Base-by-base conservation (phyloP, 331 rosid species). In the Dryas integrifolia region DNA sequence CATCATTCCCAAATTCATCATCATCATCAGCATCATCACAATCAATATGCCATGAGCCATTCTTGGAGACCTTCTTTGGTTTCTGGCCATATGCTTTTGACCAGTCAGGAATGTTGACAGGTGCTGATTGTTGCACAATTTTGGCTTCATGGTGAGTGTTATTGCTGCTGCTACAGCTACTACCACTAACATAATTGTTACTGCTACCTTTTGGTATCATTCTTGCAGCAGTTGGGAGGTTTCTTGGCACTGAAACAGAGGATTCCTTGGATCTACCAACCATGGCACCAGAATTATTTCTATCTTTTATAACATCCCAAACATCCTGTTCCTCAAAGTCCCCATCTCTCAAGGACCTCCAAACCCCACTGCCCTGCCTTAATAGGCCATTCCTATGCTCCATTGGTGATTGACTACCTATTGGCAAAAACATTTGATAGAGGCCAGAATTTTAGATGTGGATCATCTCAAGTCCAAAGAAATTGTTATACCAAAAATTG, bases 321-420 rank as follows among this genome's bases (percentile, higher is more conserved):
- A 90, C 86, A 43, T 90, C 97, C 55, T 80, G 88, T 70, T 93
- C 98, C 81, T 93, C 96, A 73, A 88, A 90, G 39, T 93, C 98
- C 62, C 88, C 98, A 69, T 93, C 91, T 78, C 89, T 90, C 18
- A 90, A 77, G 5, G 93, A 86, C 81, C 91, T 87, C 98, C 98
- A 92, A 68, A 87, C 76, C 15, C 81, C 92, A 81, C 88, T 90
- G 48, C 64, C 75, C 72, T 85, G 89, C 83, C 89, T 86, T 43
- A n/a, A 30, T 56, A 90, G 60, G 16, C 76, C 75, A 72, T 81
- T 70, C 55, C 77, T 86, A 7, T 83, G 76, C 63, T 79, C 92
- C 97, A 89, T 89, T 57, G 62, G 41, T 40, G 73, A 63, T 74
- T 67, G 76, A 84, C 86, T 88, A 67, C 77, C 81, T 8, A 59